Percentiles rank a stretch among this genome's conserved stretches.
These are phyloP conservation scores for Penicillium egyptiacum DNA, from an alignment of 495 filamentous ascomycete genomes.

Conservation along the genomic window DNA sequence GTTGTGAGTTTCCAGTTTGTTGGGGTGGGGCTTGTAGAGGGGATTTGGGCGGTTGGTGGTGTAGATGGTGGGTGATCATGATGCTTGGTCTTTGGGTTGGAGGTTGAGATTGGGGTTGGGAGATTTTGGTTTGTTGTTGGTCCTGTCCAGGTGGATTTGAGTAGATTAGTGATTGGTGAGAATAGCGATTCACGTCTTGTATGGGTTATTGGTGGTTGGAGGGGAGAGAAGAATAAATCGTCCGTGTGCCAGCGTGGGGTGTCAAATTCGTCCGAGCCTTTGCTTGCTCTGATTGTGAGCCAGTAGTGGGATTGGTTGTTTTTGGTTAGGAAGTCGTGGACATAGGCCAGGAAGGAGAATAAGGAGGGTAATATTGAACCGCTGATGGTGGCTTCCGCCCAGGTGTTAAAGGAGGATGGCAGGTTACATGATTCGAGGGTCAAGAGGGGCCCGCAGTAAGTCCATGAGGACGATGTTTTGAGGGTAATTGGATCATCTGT, in stretches of 20 bases:
- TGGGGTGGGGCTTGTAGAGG: conserved; percentile 12
- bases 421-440: conserved; percentile 16
- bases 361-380: conserved; percentile 19
- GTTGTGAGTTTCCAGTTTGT: conserved; percentile 32
- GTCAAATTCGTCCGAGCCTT: conserved; percentile 21
- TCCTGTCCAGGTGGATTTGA: conserved; percentile 1
- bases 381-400: conserved; percentile 22
- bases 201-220: background rate
- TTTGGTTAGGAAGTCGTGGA: conserved; percentile 19
- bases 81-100: background rate
- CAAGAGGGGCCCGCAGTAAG: conserved; percentile 29
- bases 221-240: conserved; percentile 25
- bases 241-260: conserved; percentile 31
- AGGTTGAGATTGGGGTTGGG: background rate
- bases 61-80: background rate
- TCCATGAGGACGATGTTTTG: conserved; percentile 26
- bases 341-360: conserved; percentile 24
- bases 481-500: conserved; percentile 14
- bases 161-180: background rate
- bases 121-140: background rate
- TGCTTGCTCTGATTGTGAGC: conserved; percentile 25
- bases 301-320: conserved; percentile 28
- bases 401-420: conserved; percentile 28
- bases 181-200: background rate
- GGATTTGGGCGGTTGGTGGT: conserved; percentile 13